A percentile compares a stretch with the other conserved stretches of the same genome.
Conservation (phyloP, 352 stramenopile genomes). For the Elongisporangium anandrum region DNA sequence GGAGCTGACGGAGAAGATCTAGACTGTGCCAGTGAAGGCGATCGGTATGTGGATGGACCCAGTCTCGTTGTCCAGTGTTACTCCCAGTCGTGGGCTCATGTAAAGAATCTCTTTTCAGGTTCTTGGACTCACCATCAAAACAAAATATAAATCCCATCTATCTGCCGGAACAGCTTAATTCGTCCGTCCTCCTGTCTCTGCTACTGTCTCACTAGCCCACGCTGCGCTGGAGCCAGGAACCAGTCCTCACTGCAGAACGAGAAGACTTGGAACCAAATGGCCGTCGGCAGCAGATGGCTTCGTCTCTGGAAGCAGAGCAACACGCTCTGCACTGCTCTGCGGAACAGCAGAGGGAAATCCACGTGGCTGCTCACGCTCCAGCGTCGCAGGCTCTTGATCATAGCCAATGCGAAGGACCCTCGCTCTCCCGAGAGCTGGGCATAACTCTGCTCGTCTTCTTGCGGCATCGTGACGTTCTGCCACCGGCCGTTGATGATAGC, state of each 20-base stretch:
- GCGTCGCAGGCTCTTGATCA: slow-evolving; percentile 27
- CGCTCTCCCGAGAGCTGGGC: slow-evolving; percentile 32
- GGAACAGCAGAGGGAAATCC: slow-evolving; percentile 41
- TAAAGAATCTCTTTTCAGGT: neutral
- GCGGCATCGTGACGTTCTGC: slow-evolving; percentile 36
- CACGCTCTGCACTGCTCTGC: slow-evolving; percentile 22
- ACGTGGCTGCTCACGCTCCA: slow-evolving; percentile 46
- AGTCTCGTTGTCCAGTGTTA: neutral
- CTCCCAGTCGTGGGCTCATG: neutral
- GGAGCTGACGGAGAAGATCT: slow-evolving; percentile 98
- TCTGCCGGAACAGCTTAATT: too few relatives aligned
- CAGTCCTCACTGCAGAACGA: slow-evolving; percentile 51
- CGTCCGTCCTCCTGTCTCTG: neutral
- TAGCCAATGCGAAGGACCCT: slow-evolving; percentile 51
- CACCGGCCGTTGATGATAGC: slow-evolving; percentile 41
- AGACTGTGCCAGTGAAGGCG: slow-evolving; percentile 19
- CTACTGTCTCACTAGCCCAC: neutral
- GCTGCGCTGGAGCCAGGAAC: too few relatives aligned
- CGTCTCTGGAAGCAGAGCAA: slow-evolving; percentile 40
- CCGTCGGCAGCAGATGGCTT: slow-evolving; percentile 30
- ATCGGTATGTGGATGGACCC: neutral
- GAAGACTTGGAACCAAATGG: slow-evolving; percentile 51
- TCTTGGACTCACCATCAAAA: too few relatives aligned
- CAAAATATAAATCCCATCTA: too few relatives aligned
- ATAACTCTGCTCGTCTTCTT: neutral